Evolutionary conservation across 768 basidiomycete genomes (phyloP).

Genomic region (Auriculariales sp.): DNA sequence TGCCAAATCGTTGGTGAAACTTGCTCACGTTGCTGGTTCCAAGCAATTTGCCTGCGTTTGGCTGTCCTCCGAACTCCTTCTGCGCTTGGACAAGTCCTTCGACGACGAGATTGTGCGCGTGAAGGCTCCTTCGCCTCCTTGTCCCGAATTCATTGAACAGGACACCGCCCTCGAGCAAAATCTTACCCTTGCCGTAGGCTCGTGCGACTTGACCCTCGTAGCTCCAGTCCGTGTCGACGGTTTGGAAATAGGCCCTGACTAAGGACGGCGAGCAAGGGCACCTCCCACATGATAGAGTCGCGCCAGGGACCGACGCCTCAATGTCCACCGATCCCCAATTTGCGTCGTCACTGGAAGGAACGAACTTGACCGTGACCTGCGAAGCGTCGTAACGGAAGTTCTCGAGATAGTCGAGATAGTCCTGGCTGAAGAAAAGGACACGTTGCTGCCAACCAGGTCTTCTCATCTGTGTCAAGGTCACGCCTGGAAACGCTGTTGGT

Average conservation of each 20-base stretch:
- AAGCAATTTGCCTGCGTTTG: constrained; percentile 33
- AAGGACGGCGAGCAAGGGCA: constrained; percentile 83
- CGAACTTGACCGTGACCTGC: constrained; percentile 53
- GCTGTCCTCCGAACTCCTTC: constrained; percentile 25
- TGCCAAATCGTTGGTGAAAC: constrained; percentile 3
- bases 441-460: constrained; percentile 41
- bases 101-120: constrained; percentile 67
- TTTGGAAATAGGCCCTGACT: constrained; percentile 80
- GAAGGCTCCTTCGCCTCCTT: constrained; percentile 58
- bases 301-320: constrained; percentile 58
- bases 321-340: constrained; percentile 54
- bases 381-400: constrained; percentile 58
- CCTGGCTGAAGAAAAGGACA: constrained; percentile 62
- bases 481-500: constrained; percentile 46
- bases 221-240: constrained; percentile 66
- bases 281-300: constrained; percentile 89
- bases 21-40: constrained; percentile 80
- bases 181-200: constrained; percentile 57
- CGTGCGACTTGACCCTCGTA: constrained; percentile 71
- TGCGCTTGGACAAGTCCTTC: constrained; percentile 50
- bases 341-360: constrained; percentile 33
- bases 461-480: constrained; percentile 51
- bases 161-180: constrained; percentile 50
- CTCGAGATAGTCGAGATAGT: constrained; percentile 68
- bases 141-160: constrained; percentile 80